These are phyloP conservation scores for Cryptomeria japonica DNA, from an alignment of 75 land plant species.

Conservation along the genomic window DNA sequence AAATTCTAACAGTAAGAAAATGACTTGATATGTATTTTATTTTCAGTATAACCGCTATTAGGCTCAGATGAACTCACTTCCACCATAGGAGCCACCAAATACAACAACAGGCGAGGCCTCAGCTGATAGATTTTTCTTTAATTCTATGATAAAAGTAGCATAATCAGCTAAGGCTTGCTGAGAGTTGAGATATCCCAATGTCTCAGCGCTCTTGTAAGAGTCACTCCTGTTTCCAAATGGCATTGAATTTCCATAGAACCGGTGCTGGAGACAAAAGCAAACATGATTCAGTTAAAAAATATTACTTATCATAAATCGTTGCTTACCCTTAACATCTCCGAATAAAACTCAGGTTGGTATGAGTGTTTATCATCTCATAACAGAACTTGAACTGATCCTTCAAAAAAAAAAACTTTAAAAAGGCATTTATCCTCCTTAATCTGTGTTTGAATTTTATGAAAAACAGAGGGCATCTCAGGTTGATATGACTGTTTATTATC, in stretches of 20 bases:
- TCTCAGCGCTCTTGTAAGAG: conserved; percentile 40
- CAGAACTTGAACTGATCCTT: not conserved
- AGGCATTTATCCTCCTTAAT: not conserved
- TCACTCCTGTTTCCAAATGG: conserved; percentile 52
- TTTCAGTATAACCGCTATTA: not conserved
- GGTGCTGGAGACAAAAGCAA: conserved; percentile 50
- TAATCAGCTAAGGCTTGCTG: conserved; percentile 90
- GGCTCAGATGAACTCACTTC: conserved; percentile 52
- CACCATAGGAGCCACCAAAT: conserved; percentile 95
- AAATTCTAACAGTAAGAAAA: not conserved
- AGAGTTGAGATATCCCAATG: conserved; percentile 72
- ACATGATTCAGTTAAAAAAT: not conserved
- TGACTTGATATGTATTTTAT: not conserved
- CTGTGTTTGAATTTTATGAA: not conserved
- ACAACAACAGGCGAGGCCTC: conserved; percentile 72
- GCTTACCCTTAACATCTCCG: not conserved
- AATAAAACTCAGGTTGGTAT: not conserved
- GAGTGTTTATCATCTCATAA: not conserved
- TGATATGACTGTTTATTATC: not conserved
- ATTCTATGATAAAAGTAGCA: conserved; percentile 56
- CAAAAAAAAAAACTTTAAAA: too few relatives aligned
- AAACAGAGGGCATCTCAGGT: not conserved
- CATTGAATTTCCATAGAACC: conserved; percentile 81
- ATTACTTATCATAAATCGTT: too few relatives aligned
- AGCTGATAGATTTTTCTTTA: conserved; percentile 75